Percentiles rank a stretch among this genome's conserved stretches.
Conservation (phyloP, 345 rosid genomes). For the Durio zibethinus region DNA sequence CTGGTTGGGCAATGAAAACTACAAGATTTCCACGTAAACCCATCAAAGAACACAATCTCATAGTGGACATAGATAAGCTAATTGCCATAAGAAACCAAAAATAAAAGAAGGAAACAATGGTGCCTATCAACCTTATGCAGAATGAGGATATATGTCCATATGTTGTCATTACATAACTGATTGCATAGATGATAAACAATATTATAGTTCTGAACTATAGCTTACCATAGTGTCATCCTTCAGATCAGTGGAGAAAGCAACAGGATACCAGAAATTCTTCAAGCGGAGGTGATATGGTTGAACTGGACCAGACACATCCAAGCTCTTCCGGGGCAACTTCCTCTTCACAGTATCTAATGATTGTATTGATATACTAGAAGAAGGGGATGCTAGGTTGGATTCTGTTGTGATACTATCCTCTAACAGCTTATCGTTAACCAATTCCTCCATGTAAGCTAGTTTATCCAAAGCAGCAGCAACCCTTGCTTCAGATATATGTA, state of each 20-base stretch:
- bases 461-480: conserved; percentile 84
- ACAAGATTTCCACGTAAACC: neutral
- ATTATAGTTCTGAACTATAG: neutral
- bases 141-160: neutral
- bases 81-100: neutral
- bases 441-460: conserved; percentile 89
- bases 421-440: conserved; percentile 79
- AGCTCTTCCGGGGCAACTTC: conserved; percentile 53
- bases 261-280: conserved; percentile 95
- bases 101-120: neutral
- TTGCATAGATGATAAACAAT: neutral
- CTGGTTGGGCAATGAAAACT: neutral
- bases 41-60: neutral
- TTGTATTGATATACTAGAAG: conserved; percentile 46
- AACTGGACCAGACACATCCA: conserved; percentile 92
- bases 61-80: neutral
- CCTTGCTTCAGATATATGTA: conserved; percentile 96
- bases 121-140: neutral
- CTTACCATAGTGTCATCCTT: conserved; percentile 90
- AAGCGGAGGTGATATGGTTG: conserved; percentile 64
- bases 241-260: conserved; percentile 76
- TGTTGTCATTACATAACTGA: neutral
- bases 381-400: conserved; percentile 40
- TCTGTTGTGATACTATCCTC: conserved; percentile 51
- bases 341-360: conserved; percentile 36